Evolutionary conservation across 176 grass and related monocot species (phyloP).

Genomic region (Sorghum bicolor): DNA sequence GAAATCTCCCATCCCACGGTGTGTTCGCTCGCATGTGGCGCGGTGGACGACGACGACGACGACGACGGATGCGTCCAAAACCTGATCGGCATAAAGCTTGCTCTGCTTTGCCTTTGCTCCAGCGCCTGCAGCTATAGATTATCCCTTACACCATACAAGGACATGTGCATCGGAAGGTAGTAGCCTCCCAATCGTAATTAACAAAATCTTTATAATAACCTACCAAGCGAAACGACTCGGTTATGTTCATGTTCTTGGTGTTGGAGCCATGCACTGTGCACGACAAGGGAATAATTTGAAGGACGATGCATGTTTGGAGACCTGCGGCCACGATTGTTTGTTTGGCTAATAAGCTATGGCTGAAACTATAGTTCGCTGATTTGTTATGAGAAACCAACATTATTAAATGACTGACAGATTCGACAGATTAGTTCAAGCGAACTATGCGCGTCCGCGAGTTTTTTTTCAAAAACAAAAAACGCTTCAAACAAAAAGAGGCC

Average conservation of each 20-base stretch:
- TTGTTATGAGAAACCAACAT: no score
- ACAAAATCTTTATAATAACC: constrained; percentile 3
- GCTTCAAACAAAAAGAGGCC: no score
- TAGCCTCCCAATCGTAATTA: background rate
- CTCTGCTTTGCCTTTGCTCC: background rate
- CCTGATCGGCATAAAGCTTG: constrained; percentile 19
- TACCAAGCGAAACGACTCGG: background rate
- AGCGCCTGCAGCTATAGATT: background rate
- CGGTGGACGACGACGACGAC: background rate
- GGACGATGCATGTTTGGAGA: no score
- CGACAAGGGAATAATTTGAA: background rate
- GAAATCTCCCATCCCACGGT: constrained; percentile 14
- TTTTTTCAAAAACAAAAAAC: no score
- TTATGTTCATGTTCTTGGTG: background rate
- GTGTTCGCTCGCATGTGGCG: background rate
- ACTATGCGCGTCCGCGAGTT: no score
- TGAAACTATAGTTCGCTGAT: no score
- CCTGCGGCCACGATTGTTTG: no score
- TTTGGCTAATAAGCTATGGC: no score
- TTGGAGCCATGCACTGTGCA: background rate
- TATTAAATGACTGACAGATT: no score
- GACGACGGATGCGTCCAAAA: constrained; percentile 31
- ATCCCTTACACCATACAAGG: background rate
- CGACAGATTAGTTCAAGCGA: no score
- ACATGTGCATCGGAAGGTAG: constrained; percentile 36